Evolutionary conservation across 2,329 filamentous ascomycete genomes (phyloP).

Genomic region (Xylariaceae sp.): DNA sequence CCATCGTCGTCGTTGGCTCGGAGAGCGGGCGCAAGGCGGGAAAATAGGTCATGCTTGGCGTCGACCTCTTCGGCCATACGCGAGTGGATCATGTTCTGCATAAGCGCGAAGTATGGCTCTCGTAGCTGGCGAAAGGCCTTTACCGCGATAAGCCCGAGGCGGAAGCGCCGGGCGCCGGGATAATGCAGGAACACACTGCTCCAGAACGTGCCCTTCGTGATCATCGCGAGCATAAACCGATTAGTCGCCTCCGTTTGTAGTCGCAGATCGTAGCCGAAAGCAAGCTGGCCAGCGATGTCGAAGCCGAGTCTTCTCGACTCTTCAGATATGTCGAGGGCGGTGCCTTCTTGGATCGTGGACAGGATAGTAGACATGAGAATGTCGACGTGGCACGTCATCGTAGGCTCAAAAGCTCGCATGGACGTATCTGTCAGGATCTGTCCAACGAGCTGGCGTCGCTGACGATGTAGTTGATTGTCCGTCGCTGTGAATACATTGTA

Average conservation of each 20-base stretch:
- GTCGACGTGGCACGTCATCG: constrained; percentile 9
- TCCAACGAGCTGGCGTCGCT: constrained; percentile 10
- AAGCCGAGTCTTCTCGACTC: constrained; percentile 6
- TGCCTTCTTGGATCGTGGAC: constrained; percentile 1
- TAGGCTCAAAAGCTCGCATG: constrained; percentile 12
- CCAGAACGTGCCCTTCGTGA: constrained; percentile 3
- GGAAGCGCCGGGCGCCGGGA: not conserved
- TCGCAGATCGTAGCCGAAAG: constrained; percentile 10
- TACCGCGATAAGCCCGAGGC: constrained; percentile 1
- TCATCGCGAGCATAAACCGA: constrained; percentile 5
- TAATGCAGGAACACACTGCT: constrained; percentile 5
- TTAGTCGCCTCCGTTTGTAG: constrained; percentile 10
- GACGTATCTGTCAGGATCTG: constrained; percentile 13
- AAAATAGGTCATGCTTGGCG: constrained; percentile 4
- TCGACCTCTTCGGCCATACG: constrained; percentile 1
- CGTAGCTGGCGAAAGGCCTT: constrained; percentile 3
- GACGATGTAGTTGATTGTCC: constrained; percentile 8
- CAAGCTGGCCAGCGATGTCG: constrained; percentile 10
- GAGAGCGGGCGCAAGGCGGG: constrained; percentile 1
- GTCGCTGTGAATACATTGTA: constrained; percentile 10
- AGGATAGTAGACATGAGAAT: constrained; percentile 6
- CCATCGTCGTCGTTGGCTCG: constrained; percentile 6
- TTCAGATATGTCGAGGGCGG: constrained; percentile 7
- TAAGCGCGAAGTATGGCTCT: constrained; percentile 2
- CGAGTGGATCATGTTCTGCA: constrained; percentile 3